Evolutionary conservation across 306 rosid genomes (phyloP).

Genomic region (Trichosanthes cucumerina): DNA sequence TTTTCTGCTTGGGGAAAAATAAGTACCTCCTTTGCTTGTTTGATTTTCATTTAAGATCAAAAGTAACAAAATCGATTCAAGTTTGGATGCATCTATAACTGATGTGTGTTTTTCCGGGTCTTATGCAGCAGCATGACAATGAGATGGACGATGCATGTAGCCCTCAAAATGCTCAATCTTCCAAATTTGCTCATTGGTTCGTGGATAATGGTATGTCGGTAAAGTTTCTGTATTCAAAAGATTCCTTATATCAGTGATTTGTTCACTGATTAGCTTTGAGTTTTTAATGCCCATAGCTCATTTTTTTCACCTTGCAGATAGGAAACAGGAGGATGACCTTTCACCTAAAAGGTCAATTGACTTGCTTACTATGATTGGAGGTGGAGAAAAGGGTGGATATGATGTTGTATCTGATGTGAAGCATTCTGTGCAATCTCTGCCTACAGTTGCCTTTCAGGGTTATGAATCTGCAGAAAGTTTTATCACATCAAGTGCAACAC

Average conservation of each 20-base stretch:
- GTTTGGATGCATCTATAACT: background rate
- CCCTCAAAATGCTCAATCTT: constrained; percentile 51
- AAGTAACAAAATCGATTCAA: background rate
- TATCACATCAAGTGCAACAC: constrained; percentile 23
- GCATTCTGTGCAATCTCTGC: constrained; percentile 25
- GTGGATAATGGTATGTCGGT: constrained; percentile 62
- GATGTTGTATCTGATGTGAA: constrained; percentile 29
- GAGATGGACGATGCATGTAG: constrained; percentile 47
- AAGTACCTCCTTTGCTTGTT: background rate
- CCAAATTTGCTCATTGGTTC: constrained; percentile 90
- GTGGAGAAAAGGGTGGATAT: constrained; percentile 54
- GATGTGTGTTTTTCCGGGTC: constrained; percentile 6
- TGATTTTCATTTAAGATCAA: background rate
- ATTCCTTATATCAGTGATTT: constrained; percentile 15
- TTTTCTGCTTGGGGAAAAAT: background rate
- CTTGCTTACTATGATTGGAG: constrained; percentile 69
- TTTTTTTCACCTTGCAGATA: constrained; percentile 42
- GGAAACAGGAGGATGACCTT: constrained; percentile 38
- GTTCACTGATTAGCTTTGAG: constrained; percentile 7
- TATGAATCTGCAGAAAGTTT: constrained; percentile 33
- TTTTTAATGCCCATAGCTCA: constrained; percentile 1
- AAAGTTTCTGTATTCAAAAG: constrained; percentile 11
- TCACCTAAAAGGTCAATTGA: constrained; percentile 52
- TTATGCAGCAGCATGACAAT: constrained; percentile 32
- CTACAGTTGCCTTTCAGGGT: constrained; percentile 29